Percentiles rank a stretch among this genome's conserved stretches.
Conservation (phyloP, 192 early-diverging fungal genomes). For the Gaertneriomyces sp. region DNA sequence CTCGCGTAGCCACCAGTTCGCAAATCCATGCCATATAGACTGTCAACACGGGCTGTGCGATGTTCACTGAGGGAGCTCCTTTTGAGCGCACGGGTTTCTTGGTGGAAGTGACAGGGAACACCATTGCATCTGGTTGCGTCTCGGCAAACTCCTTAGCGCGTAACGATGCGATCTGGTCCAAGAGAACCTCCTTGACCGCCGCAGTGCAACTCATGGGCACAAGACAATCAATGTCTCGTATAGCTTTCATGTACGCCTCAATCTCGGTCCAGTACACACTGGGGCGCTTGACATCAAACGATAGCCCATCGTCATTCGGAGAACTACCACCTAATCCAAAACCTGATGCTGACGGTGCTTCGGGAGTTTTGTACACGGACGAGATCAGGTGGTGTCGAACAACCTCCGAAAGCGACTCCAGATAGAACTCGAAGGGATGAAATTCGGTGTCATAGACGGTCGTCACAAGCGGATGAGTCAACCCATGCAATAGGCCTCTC, state of each 20-base stretch:
- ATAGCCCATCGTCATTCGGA: constrained; percentile 25
- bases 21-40: constrained; percentile 32
- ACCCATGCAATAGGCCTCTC: constrained; percentile 22
- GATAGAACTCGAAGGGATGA: constrained; percentile 41
- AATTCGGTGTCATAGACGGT: constrained; percentile 32
- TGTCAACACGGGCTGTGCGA: constrained; percentile 28
- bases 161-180: constrained; percentile 24
- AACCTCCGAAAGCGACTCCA: constrained; percentile 24
- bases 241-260: constrained; percentile 27
- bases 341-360: neutral
- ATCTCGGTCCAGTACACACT: constrained; percentile 32
- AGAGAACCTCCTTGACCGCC: constrained; percentile 27
- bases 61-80: constrained; percentile 11
- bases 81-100: constrained; percentile 13
- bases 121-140: constrained; percentile 29
- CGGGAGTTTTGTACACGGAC: constrained; percentile 16
- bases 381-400: neutral
- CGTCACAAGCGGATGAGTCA: constrained; percentile 20
- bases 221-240: constrained; percentile 23
- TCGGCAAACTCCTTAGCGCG: constrained; percentile 24
- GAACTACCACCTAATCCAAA: constrained; percentile 1
- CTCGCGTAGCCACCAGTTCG: constrained; percentile 29
- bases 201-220: constrained; percentile 22
- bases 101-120: constrained; percentile 12
- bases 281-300: constrained; percentile 41